Base-by-base conservation (phyloP, 2,329 filamentous ascomycete species). In the Ophiosphaerella korrae region DNA sequence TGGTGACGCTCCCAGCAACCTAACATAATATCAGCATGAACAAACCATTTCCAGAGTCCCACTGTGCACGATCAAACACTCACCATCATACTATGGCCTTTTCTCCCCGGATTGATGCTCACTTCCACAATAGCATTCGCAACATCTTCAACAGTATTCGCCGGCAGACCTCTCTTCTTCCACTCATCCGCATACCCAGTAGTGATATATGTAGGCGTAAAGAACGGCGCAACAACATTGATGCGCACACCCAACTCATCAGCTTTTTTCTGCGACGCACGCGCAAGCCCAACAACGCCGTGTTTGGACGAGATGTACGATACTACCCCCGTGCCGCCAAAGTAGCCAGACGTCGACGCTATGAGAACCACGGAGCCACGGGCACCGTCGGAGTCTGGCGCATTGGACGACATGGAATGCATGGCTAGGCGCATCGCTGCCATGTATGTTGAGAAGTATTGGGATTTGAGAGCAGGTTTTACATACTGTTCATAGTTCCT, bases 201-300 rank as follows among this genome's bases (percentile, higher is more conserved):
- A 0, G 78, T 75, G 14, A 80, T 74, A 37, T 75, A 70, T 12
- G 78, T 80, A 3, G 77, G 74, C 0, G 78, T 80, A 9, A 78
- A 72, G 62, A 78, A 81, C 1, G 79, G 78, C 7, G 77, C 78
- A n/a, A 81, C 67, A 4, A 74, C 76, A 55, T 80, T 80, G 14
- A 75, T 69, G 11, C 77, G 63, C 3, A 80, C 70, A 12, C 66
- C 62, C 21, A 74, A 65, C 37, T 68, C 57, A 2, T 61, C 53
- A 1, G 77, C 74, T 11, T 60, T 61, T 2, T 44, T 37, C 51
- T 78, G 74, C 7, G 71, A 74, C 4, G 73, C 63, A 2, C 77
- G 70, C 5, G 74, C 61, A 1, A 78, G 62, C 1, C 76, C 76
- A 0, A 77, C 60, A 2, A 77, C 63, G 1, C 73, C 76, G 38